Percentiles rank a stretch among this genome's conserved stretches.
These are phyloP conservation scores for Nothophytophthora sp. DNA, from an alignment of 352 stramenopile species.

Conservation along the genomic window DNA sequence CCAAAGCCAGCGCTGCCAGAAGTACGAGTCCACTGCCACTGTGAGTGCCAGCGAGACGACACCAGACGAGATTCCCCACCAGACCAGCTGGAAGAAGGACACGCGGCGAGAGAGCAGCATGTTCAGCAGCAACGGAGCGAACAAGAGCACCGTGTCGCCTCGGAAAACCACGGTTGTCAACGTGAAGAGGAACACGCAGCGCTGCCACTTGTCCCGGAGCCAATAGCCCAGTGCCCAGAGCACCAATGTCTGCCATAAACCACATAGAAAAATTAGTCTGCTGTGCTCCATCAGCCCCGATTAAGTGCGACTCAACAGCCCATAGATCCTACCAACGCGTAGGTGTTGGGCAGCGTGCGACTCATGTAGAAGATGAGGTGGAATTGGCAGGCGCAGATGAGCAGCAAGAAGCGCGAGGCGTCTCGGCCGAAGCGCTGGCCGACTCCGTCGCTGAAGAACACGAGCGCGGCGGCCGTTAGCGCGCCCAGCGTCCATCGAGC, in stretches of 20 bases:
- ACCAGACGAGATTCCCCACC: slow-evolving; percentile 79
- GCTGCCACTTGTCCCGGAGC: slow-evolving; percentile 46
- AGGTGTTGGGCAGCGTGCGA: slow-evolving; percentile 97
- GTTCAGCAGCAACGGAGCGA: slow-evolving; percentile 91
- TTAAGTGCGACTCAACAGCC: no score
- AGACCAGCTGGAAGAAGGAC: slow-evolving; percentile 76
- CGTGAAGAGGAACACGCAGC: slow-evolving; percentile 83
- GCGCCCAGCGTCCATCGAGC: slow-evolving; percentile 67
- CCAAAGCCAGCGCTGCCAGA: slow-evolving; percentile 96
- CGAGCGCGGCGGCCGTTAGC: slow-evolving; percentile 53
- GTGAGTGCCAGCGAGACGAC: slow-evolving; percentile 80
- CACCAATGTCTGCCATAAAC: slow-evolving; percentile 50
- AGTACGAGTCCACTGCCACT: slow-evolving; percentile 92
- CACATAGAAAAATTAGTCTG: neutral
- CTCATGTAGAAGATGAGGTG: slow-evolving; percentile 98
- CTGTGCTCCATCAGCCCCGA: no score
- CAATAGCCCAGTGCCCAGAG: slow-evolving; percentile 66
- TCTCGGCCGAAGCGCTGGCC: slow-evolving; percentile 58
- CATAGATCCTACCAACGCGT: slow-evolving; percentile 91
- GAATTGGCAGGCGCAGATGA: slow-evolving; percentile 94
- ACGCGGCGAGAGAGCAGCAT: slow-evolving; percentile 83
- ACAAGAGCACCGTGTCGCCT: slow-evolving; percentile 97
- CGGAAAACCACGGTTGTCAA: slow-evolving; percentile 96
- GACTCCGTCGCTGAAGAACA: slow-evolving; percentile 66
- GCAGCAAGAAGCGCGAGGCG: slow-evolving; percentile 71